Evolutionary conservation across 345 rosid species (phyloP).

Genomic region (Angophora floribunda): DNA sequence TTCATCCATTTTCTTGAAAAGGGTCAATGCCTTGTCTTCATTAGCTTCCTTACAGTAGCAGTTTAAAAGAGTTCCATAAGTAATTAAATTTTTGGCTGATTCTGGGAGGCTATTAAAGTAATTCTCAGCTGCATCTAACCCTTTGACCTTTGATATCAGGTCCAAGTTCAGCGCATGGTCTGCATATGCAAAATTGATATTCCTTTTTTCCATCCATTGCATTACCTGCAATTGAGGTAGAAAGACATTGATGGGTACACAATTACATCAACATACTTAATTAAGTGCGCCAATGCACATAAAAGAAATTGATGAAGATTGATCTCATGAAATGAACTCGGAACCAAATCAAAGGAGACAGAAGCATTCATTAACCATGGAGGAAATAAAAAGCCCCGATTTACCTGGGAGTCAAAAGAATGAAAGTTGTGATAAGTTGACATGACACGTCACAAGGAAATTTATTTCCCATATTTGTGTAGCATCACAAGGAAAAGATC

Average conservation of each 20-base stretch:
- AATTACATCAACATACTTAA: neutral
- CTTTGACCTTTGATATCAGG: slow-evolving; percentile 52
- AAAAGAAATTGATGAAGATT: neutral
- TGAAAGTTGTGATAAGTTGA: neutral
- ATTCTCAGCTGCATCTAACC: slow-evolving; percentile 48
- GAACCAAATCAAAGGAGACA: neutral
- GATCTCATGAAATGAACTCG: neutral
- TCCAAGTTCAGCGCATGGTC: slow-evolving; percentile 51
- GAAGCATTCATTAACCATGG: neutral
- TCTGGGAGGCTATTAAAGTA: slow-evolving; percentile 33
- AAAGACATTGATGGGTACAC: neutral
- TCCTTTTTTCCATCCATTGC: slow-evolving; percentile 79
- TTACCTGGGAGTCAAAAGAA: neutral
- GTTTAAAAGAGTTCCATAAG: slow-evolving; percentile 55
- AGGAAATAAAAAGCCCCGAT: neutral
- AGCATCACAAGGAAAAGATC: neutral
- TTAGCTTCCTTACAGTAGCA: slow-evolving; percentile 42
- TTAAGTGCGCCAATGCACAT: neutral
- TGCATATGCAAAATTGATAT: slow-evolving; percentile 16
- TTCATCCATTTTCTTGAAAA: slow-evolving; percentile 45
- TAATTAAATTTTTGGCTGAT: slow-evolving; percentile 10
- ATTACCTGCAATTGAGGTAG: slow-evolving; percentile 26
- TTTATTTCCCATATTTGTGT: neutral
- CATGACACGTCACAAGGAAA: neutral
- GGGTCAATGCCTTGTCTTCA: slow-evolving; percentile 43